Evolutionary conservation across 805 yeast species (phyloP), one percentile per base, ranked within the genome.

Genomic region (Candida ovalis): DNA sequence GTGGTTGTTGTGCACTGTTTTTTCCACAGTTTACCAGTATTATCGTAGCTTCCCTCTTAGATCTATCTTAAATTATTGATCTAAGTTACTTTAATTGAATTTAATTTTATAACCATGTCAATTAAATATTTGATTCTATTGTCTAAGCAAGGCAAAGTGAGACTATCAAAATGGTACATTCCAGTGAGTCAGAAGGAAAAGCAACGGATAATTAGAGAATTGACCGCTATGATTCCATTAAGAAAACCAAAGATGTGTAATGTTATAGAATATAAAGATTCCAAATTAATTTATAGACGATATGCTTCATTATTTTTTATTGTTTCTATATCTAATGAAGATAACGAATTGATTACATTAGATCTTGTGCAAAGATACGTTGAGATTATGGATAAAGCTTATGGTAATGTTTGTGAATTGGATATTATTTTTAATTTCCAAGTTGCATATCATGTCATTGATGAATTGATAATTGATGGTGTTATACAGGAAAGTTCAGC

Each of bases 371-470:
- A 94, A 65, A 75, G 97, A 51, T 94, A 84, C 64, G 99, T 94
- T 37, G 99, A 94, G 66, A 90, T 88, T 55, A 89, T 94, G 97
- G 99, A 94, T 72, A 85, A 86, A 58, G 82, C 90, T 50, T 94
- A 88, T 63, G 97, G 97, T 12, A 92, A 89, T 61, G 99, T 94
- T 17, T 90, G 97, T 69, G 99, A 94, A 66, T 74, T 94, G 59
- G 99, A 94, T 69, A 94, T 94, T 53, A 94, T 94, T 43, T 94
- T 94, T 77, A 94, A 95, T 61, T 94, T 94, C 70, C 88, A 87
- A 58, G 86, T 88, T 63, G 97, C 98, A 0, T 94, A 94, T 66
- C 87, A 88, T 67, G 85, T 94, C 12, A 72, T 94, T 54, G 96
- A 94, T 66, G 99, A 94, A 65, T 73, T 94, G 56, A 68, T 94